These are phyloP conservation scores for Xanthoconium stramineum DNA, from an alignment of 768 basidiomycete genomes.

Conservation along the genomic window DNA sequence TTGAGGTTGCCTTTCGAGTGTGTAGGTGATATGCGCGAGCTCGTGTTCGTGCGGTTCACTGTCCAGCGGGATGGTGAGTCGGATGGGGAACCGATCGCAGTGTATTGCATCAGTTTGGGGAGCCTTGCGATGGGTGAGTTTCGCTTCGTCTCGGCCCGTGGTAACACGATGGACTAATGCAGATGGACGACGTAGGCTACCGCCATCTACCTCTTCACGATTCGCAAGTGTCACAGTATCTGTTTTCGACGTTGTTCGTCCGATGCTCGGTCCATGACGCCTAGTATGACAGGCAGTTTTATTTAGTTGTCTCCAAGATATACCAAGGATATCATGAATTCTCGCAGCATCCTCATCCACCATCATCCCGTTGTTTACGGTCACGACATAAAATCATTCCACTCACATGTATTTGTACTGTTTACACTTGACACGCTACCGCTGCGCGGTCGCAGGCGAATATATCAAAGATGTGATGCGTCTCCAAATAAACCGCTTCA, in stretches of 20 bases:
- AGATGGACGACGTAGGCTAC: conserved; percentile 56
- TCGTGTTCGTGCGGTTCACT: conserved; percentile 80
- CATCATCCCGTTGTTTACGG: background rate
- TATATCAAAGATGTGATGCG: no score
- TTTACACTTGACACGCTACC: background rate
- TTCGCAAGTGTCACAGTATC: conserved; percentile 76
- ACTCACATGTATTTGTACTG: no score
- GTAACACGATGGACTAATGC: background rate
- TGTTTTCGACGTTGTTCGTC: conserved; percentile 94
- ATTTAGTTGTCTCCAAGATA: background rate
- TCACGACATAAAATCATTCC: no score
- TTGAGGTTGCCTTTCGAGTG: conserved; percentile 73
- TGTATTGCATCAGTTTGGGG: conserved; percentile 71
- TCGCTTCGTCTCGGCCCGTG: no score
- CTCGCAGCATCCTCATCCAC: background rate
- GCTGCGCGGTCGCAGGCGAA: background rate
- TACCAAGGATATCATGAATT: background rate
- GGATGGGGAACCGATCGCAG: conserved; percentile 64
- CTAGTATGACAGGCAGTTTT: background rate
- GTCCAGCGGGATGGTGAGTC: conserved; percentile 64
- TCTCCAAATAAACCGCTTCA: no score
- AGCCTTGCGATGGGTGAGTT: conserved; percentile 66
- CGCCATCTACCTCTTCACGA: conserved; percentile 91
- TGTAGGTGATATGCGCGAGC: conserved; percentile 71
- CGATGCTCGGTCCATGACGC: conserved; percentile 48